Evolutionary conservation across 2,329 filamentous ascomycete species (phyloP), one percentile per base, ranked within the genome.

Genomic region (Neofusicoccum umdonicola): DNA sequence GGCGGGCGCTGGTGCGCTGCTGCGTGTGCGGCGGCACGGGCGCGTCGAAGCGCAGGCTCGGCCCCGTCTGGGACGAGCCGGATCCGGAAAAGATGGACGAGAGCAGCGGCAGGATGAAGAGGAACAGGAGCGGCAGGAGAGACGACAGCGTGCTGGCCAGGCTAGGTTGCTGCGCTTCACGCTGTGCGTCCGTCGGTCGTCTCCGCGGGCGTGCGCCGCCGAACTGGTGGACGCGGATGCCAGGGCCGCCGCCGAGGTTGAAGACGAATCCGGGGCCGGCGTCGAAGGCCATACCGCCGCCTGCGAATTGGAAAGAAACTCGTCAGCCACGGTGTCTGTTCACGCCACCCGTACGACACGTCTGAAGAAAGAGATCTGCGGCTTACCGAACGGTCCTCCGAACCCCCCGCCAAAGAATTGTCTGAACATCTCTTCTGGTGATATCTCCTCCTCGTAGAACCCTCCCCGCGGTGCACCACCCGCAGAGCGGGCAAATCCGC

Each of bases 381-480:
- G 74, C 77, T 79, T 86, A 80, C 90, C 90, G 73, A 91, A 88
- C 15, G 86, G 85, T 62, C 88, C 88, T 65, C 90, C 88, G 54
- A 76, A 76, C 15, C 84, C 89, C 47, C 91, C 93, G 54, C 92
- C 92, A 81, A 99, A 99, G 85, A 99, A 99, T 68, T 94, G 88
- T 75, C 94, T 89, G 81, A 99, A 99, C 83, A 99, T 87, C 78
- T 99, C 95, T 78, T 99, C 95, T 0, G 95, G 93, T 63, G 91
- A 96, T 71, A 99, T 91, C 76, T 98, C 94, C 66, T 95, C 93
- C 63, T 95, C 91, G 79, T 90, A 97, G 83, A 89, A 88, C 15
- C 85, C 83, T 39, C 77, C 82, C 62, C 76, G 74, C 34, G 82
- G 83, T 42, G 83, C 81, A 44, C 84, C 85, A 47, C 84, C 85